Conservation (phyloP, 352 stramenopile genomes). For the Pythium grandisporangium region DNA sequence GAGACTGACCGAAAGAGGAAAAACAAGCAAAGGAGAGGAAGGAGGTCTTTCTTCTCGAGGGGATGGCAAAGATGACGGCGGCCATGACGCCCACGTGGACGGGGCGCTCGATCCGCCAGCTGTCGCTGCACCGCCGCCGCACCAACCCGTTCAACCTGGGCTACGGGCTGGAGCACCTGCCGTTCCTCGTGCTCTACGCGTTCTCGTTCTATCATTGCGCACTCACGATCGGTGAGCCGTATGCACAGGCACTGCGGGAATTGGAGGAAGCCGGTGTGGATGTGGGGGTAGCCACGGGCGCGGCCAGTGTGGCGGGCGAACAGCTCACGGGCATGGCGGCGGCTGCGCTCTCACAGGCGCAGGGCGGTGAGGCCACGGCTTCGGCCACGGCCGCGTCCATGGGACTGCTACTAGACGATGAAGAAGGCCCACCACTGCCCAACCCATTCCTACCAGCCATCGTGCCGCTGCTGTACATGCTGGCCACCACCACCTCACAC, state of each 20-base stretch:
- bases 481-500: conserved; percentile 72
- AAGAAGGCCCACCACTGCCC: conserved; percentile 65
- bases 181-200: conserved; percentile 34
- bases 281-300: conserved; percentile 18
- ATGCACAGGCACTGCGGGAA: conserved; percentile 60
- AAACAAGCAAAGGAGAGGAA: too few relatives aligned
- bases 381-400: conserved; percentile 50
- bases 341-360: conserved; percentile 58
- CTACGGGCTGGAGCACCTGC: conserved; percentile 36
- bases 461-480: conserved; percentile 80
- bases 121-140: conserved; percentile 32
- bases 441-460: conserved; percentile 89
- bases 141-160: conserved; percentile 21
- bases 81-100: conserved; percentile 21
- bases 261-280: conserved; percentile 51
- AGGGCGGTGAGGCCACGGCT: conserved; percentile 36
- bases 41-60: too few relatives aligned
- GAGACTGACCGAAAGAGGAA: conserved; percentile 1
- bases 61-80: conserved; percentile 8
- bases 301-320: conserved; percentile 26
- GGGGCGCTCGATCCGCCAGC: conserved; percentile 30
- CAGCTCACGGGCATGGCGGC: conserved; percentile 54
- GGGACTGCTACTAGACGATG: conserved; percentile 35
- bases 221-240: conserved; percentile 34
- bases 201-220: conserved; percentile 32